Percentiles rank a stretch among this genome's conserved stretches.
phyloP scores from a whole-genome alignment of 805 yeast species.

The Saccharomycopsis javanensis region DNA sequence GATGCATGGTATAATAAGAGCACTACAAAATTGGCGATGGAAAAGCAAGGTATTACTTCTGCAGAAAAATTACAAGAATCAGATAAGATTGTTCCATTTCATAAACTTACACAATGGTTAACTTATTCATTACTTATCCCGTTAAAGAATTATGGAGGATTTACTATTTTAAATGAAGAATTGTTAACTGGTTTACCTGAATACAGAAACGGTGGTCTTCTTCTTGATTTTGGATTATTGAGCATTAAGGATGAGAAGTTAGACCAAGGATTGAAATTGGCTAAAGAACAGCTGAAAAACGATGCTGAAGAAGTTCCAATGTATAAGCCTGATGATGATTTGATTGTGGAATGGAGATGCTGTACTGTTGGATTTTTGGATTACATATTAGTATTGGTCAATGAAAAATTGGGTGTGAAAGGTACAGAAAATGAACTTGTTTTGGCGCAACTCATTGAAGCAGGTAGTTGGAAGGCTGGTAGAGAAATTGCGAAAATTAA shows the following conservation, averaged over 20 bases:
- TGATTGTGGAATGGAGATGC: slow-evolving; percentile 62
- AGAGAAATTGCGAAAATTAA: slow-evolving; percentile 45
- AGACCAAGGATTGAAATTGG: slow-evolving; percentile 30
- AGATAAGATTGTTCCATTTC: slow-evolving; percentile 46
- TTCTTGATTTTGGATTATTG: slow-evolving; percentile 46
- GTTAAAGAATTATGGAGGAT: slow-evolving; percentile 34
- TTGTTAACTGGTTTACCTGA: slow-evolving; percentile 51
- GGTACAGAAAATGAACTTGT: slow-evolving; percentile 26
- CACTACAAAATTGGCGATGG: slow-evolving; percentile 25
- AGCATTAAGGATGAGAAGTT: slow-evolving; percentile 35
- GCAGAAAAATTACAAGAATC: slow-evolving; percentile 24
- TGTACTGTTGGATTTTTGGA: slow-evolving; percentile 50
- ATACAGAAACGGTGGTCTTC: slow-evolving; percentile 55
- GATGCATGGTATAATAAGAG: slow-evolving; percentile 44
- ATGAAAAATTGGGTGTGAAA: slow-evolving; percentile 32
- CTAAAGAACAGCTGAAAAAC: slow-evolving; percentile 20
- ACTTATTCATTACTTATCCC: slow-evolving; percentile 52
- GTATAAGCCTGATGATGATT: slow-evolving; percentile 45
- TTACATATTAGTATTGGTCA: slow-evolving; percentile 40
- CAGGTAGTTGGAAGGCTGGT: slow-evolving; percentile 63
- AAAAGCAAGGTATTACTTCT: slow-evolving; percentile 21
- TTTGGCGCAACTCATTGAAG: slow-evolving; percentile 54
- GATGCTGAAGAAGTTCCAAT: slow-evolving; percentile 33
- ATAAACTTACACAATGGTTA: slow-evolving; percentile 59
- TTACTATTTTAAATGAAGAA: slow-evolving; percentile 30